Evolutionary conservation across 192 early-diverging fungal species (phyloP), one percentile per base, ranked within the genome.

Genomic region (Coemansia sp.): DNA sequence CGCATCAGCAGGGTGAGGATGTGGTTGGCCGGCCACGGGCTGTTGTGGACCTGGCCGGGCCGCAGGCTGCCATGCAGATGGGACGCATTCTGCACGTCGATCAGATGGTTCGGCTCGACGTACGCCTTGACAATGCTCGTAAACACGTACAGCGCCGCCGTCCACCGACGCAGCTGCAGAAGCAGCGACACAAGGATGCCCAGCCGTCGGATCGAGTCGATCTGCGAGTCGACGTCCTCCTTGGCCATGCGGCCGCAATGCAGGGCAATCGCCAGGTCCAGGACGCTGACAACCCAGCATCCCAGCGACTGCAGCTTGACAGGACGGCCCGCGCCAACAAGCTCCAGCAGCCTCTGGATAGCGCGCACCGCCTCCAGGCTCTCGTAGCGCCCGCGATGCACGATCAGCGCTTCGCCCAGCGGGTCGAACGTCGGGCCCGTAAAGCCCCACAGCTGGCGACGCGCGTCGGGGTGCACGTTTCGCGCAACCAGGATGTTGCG

Each of bases 1-100:
- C 60, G 54, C 65, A 78, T 78, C 59, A 78, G 55, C 65, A 78
- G 50, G 0, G 70, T 72, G 34, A 78, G 60, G 10, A 72, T 55
- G 24, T 78, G 75, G 18, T 54, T 60, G 22, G 18, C 18, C 0
- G 69, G 69, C 75, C 69, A 78, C 6, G 66, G 75, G 28, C 62
- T 69, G 30, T 13, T 47, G 0, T 3, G 6, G 20, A 7, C 11
- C 20, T 2, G 0, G 45, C 20, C 13, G 19, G 19, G 20, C 8
- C 13, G 45, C 19, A 23, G 46, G 27, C n/a, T n/a, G n/a, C 25
- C 2, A 23, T 16, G 29, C 22, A 20, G 29, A 6, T 5, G 24
- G 50, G 8, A 32, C 3, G 28, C 39, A 29, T 27, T 20, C 30
- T 51, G 30, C 4, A 74, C 28, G 13, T 61, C 29, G 23, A 47